Evolutionary conservation across 257 asterid genomes (phyloP), one percentile per base, ranked within the genome.

Genomic region (Scutellaria baicalensis): DNA sequence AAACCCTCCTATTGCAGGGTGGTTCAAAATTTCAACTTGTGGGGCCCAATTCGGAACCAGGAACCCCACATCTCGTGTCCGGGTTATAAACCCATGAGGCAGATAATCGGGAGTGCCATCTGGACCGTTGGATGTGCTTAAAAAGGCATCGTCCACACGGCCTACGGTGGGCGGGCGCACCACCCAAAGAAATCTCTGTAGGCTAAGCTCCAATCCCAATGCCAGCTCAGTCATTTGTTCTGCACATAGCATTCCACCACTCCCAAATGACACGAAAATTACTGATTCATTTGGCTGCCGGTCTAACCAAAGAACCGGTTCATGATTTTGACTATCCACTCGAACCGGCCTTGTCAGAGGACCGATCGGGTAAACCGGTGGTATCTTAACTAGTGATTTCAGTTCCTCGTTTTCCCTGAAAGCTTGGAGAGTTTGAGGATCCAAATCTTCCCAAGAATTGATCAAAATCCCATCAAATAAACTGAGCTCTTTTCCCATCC

Each of bases 281-380:
- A 88, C 93, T 1, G 89, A 82, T n/a, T 85, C 84, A 18, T 44
- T 14, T 0, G 86, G 87, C 56, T 91, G 97, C 72, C 55, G 72
- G 75, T 88, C 81, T 27, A 91, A 20, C 95, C 96, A 88, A 6
- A 59, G 12, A 2, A 59, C 9, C 45, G 73, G 40, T 16, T 79
- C 75, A 0, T n/a, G n/a, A n/a, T 21, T 13, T 16, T 49, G n/a
- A 40, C 3, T 21, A 3, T 48, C 9, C 0, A 3, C 17, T 66
- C 79, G 79, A 3, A 20, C 16, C 0, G 80, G 68, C 49, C 95
- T 80, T 0, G 52, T 80, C 8, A 91, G 42, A 2, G 95, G 95
- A 7, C 97, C 96, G 36, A 89, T 38, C 0, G 90, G 82, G 64
- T 85, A 77, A 79, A 91, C 80, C 70, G 89, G 91, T n/a, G n/a